Evolutionary conservation across 768 basidiomycete species (phyloP), one percentile per base, ranked within the genome.

Genomic region (Cytidiella melzeri): DNA sequence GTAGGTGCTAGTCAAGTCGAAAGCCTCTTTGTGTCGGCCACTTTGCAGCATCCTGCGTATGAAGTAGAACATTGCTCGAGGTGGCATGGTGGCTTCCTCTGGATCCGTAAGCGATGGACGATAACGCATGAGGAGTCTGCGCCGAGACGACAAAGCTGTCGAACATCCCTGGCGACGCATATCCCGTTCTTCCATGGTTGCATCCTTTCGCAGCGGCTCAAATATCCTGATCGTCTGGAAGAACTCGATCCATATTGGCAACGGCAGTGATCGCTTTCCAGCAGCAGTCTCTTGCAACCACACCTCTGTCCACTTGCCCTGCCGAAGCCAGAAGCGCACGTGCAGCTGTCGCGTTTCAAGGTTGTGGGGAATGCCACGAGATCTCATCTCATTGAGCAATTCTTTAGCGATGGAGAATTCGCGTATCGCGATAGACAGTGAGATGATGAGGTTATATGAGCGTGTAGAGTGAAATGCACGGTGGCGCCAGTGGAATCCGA

Each of bases 191-290:
- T 15, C 54, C 39, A 24, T 5, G 27, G 21, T 41, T n/a, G 25
- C 20, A 24, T 23, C 20, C 19, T 12, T 13, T 28, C 21, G 41
- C 11, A 36, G 12, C 36, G n/a, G 10, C 19, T 36, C 24, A 36
- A 23, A 7, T 9, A 43, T 15, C 36, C 57, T 55, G 45, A 42
- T 21, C 13, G 40, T 34, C 42, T 53, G 48, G 20, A 79, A 75
- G 55, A 87, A 76, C 53, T 87, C 83, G 39, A 79, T 50, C 84
- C 82, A 86, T 44, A 87, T 62, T 3, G 65, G 59, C 30, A 34
- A 34, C 9, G 30, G 30, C 23, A 79, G 67, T 23, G 74, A 76
- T 21, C 56, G 46, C 20, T 38, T 34, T 47, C 20, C 51, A 36
- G 24, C 56, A 24, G 50, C 48, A 40, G 24, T 42, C 48, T 52